These are phyloP conservation scores for Aspergillus fructus DNA, from an alignment of 2,329 filamentous ascomycete species.

Conservation along the genomic window DNA sequence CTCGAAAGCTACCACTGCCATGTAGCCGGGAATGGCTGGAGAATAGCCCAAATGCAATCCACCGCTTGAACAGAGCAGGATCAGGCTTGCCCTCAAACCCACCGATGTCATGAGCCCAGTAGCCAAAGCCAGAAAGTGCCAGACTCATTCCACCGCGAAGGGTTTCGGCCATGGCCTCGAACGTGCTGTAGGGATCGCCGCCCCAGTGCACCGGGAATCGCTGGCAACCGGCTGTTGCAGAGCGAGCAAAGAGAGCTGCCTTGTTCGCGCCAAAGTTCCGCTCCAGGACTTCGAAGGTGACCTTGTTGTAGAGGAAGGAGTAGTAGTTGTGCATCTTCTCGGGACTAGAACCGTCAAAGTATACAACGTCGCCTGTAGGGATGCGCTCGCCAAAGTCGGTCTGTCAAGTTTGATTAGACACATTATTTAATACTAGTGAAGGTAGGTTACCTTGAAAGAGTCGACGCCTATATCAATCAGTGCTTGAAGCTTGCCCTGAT, in stretches of 20 bases:
- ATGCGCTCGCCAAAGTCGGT: conserved; percentile 14
- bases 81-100: conserved; percentile 11
- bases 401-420: background rate
- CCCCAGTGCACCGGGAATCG: conserved; percentile 13
- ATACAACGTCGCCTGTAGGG: conserved; percentile 10
- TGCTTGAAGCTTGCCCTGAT: conserved; percentile 8
- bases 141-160: conserved; percentile 10
- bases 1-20: background rate
- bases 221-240: conserved; percentile 8
- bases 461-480: conserved; percentile 12
- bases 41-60: conserved; percentile 12
- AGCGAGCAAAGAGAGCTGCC: conserved; percentile 11
- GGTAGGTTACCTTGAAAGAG: background rate
- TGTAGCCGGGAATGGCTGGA: conserved; percentile 11
- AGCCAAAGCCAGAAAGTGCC: conserved; percentile 10
- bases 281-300: conserved; percentile 5
- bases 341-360: conserved; percentile 5
- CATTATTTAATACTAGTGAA: no score
- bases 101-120: conserved; percentile 14
- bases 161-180: conserved; percentile 10
- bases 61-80: conserved; percentile 8
- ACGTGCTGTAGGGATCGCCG: conserved; percentile 11
- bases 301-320: conserved; percentile 11
- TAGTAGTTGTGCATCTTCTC: conserved; percentile 16
- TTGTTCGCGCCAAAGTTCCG: conserved; percentile 7